These are phyloP conservation scores for Tillandsia leiboldiana DNA, from an alignment of 176 grass and related monocot genomes.

Conservation along the genomic window DNA sequence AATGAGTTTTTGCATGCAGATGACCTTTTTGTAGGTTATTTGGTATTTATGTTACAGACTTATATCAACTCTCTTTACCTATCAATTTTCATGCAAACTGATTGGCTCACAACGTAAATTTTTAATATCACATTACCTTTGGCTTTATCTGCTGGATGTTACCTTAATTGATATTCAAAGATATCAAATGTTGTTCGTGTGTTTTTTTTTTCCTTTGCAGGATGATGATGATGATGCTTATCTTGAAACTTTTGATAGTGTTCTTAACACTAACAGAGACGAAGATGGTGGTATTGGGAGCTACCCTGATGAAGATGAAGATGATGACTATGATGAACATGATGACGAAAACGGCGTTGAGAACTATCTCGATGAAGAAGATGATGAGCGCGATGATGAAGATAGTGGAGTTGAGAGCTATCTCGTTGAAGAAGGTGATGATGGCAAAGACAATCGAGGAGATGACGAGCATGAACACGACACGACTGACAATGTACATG, in stretches of 20 bases:
- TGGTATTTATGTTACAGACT: neutral
- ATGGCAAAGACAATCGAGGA: neutral
- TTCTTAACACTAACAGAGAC: slow-evolving; percentile 13
- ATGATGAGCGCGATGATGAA: slow-evolving; percentile 7
- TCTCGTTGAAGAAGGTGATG: neutral
- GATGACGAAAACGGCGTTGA: neutral
- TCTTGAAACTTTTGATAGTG: slow-evolving; percentile 25
- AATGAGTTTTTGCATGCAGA: neutral
- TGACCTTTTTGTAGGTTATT: neutral
- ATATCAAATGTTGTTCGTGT: neutral
- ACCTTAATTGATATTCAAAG: neutral
- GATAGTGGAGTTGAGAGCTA: slow-evolving; percentile 7
- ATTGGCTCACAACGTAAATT: neutral
- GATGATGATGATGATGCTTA: slow-evolving; percentile 40
- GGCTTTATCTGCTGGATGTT: neutral
- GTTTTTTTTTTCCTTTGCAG: slow-evolving; percentile 12
- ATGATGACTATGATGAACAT: neutral
- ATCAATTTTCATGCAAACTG: neutral
- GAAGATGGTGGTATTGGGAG: slow-evolving; percentile 3
- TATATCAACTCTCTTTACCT: neutral
- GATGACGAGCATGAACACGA: slow-evolving; percentile 1
- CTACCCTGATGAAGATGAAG: slow-evolving; percentile 1
- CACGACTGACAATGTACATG: neutral
- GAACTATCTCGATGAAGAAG: slow-evolving; percentile 23
- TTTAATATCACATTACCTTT: neutral